Percentiles rank a stretch among this genome's conserved stretches.
Evolutionary conservation across 2,329 filamentous ascomycete genomes (phyloP).

Genomic region (Onygenales sp.): DNA sequence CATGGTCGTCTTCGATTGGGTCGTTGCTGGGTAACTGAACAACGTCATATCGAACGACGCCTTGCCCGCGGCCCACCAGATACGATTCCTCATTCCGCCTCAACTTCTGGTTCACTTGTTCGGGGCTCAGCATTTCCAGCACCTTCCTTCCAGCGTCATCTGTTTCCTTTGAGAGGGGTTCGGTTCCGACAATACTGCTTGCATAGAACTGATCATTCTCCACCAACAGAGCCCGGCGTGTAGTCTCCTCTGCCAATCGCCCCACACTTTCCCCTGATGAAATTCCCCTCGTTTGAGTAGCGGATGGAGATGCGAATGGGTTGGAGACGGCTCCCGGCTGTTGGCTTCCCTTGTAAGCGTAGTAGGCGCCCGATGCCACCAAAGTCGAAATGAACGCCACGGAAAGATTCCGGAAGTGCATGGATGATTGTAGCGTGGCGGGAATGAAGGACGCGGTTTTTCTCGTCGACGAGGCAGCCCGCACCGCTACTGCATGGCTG

Average conservation of each 20-base stretch:
- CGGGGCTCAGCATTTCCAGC: conserved; percentile 91
- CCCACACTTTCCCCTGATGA: conserved; percentile 17
- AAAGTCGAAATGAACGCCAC: conserved; percentile 38
- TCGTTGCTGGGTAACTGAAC: conserved; percentile 94
- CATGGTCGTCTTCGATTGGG: conserved; percentile 96
- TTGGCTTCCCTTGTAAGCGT: conserved; percentile 33
- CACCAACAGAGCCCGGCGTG: conserved; percentile 65
- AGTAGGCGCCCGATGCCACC: conserved; percentile 41
- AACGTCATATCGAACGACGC: conserved; percentile 88
- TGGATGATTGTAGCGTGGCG: conserved; percentile 33
- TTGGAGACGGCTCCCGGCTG: conserved; percentile 15
- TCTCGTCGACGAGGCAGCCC: conserved; percentile 23
- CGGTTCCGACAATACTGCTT: conserved; percentile 73
- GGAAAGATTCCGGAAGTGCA: conserved; percentile 41
- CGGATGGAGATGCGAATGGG: conserved; percentile 7
- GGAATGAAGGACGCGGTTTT: conserved; percentile 26
- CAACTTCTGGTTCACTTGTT: conserved; percentile 84
- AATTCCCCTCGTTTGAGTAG: conserved; percentile 17
- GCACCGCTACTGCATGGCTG: conserved; percentile 28
- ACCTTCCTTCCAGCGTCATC: conserved; percentile 77
- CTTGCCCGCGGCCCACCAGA: conserved; percentile 76
- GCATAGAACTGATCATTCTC: conserved; percentile 87
- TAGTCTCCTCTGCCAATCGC: conserved; percentile 28
- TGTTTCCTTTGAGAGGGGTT: conserved; percentile 77
- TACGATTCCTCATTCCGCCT: conserved; percentile 87